These are phyloP conservation scores for Lizonia empirigonia DNA, from an alignment of 2,329 filamentous ascomycete species.

Conservation along the genomic window DNA sequence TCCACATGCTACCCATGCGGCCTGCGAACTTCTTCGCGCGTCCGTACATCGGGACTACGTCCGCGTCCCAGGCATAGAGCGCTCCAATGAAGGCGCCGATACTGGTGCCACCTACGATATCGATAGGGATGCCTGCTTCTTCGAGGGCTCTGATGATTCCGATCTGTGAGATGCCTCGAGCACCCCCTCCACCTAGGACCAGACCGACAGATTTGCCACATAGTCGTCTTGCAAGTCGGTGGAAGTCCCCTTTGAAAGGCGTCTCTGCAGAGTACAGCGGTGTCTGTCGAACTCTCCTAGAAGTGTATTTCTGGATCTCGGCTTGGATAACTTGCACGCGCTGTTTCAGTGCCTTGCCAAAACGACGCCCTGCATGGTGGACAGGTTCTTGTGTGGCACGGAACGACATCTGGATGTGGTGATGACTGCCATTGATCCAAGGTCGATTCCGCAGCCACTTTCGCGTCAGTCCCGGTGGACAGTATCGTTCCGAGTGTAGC, in stretches of 20 bases:
- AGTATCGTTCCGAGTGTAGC: constrained; percentile 87
- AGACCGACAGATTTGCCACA: constrained; percentile 95
- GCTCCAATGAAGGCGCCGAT: constrained; percentile 96
- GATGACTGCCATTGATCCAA: constrained; percentile 98
- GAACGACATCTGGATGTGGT: constrained; percentile 96
- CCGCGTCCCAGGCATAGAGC: constrained; percentile 92
- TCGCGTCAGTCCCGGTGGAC: constrained; percentile 79
- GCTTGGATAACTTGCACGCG: constrained; percentile 93
- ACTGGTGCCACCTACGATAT: constrained; percentile 92
- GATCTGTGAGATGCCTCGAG: constrained; percentile 87
- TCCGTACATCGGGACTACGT: constrained; percentile 95
- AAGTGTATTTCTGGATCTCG: constrained; percentile 98
- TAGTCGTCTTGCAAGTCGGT: constrained; percentile 84
- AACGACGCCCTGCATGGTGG: constrained; percentile 74
- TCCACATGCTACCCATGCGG: constrained; percentile 99
- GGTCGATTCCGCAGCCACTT: constrained; percentile 87
- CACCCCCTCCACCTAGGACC: constrained; percentile 91
- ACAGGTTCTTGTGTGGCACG: constrained; percentile 76
- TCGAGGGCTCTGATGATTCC: constrained; percentile 94
- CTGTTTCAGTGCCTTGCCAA: constrained; percentile 87
- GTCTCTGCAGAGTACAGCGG: constrained; percentile 90
- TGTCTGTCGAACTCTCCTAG: constrained; percentile 83
- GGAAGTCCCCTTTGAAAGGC: constrained; percentile 95
- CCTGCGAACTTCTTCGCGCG: constrained; percentile 96
- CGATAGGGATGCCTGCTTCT: constrained; percentile 94